Evolutionary conservation across 1,139 yeast genomes (phyloP).

Genomic region (Lizanozyma gosingica): DNA sequence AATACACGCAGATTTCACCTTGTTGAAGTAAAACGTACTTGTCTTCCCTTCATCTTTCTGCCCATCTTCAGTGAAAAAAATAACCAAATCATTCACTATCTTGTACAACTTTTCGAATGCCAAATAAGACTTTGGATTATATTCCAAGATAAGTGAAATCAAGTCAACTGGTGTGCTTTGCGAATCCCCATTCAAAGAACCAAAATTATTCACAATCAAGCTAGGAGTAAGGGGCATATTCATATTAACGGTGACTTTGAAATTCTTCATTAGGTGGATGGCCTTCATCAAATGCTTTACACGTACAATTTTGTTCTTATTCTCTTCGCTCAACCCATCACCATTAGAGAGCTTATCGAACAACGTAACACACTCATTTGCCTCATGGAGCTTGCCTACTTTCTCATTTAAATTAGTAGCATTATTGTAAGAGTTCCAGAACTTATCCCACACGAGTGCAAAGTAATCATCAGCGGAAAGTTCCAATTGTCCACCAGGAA

Average conservation of each 20-base stretch:
- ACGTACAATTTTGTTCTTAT: conserved; percentile 13
- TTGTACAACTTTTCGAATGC: conserved; percentile 36
- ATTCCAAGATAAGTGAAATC: conserved; percentile 37
- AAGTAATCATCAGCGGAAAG: not conserved
- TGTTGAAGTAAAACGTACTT: conserved; percentile 16
- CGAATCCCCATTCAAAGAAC: conserved; percentile 9
- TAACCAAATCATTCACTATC: conserved; percentile 31
- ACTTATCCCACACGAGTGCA: conserved; percentile 16
- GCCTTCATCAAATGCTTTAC: conserved; percentile 24
- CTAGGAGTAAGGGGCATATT: conserved; percentile 19
- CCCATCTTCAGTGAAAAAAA: conserved; percentile 18
- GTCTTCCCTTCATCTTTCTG: conserved; percentile 7
- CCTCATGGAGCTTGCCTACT: conserved; percentile 37
- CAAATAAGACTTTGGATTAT: conserved; percentile 45
- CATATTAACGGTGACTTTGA: conserved; percentile 12
- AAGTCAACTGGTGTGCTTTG: conserved; percentile 18
- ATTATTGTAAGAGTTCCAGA: conserved; percentile 46
- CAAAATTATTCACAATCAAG: conserved; percentile 18
- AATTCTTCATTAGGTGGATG: conserved; percentile 19
- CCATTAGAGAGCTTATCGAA: conserved; percentile 16
- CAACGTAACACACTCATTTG: conserved; percentile 30
- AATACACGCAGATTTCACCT: conserved; percentile 42
- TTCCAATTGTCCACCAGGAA: not conserved
- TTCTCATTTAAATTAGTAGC: conserved; percentile 43
- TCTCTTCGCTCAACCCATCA: conserved; percentile 6